Evolutionary conservation across 495 filamentous ascomycete species (phyloP), one percentile per base, ranked within the genome.

Genomic region (Letharia columbiana): DNA sequence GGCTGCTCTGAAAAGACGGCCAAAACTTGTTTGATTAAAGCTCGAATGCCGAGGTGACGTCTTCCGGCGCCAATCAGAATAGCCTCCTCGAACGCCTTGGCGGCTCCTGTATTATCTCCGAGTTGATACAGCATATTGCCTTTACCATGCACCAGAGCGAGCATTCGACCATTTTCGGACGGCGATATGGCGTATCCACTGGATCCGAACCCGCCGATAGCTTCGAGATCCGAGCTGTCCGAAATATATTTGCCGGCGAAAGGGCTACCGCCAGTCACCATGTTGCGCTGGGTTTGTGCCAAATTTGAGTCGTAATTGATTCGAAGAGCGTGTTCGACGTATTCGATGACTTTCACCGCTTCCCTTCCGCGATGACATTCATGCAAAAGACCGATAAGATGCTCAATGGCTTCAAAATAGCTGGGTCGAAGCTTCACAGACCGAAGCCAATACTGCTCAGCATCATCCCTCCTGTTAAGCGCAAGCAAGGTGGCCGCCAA

Each of bases 71-170:
- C 91, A 70, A 98, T 92, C 65, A 96, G 76, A 39, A 99, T 91
- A 3, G 91, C 94, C 74, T 96, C 91, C 70, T 98, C 94, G 70
- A 99, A 99, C 12, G 95, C 92, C 66, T 87, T 84, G 1, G 94
- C 92, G 20, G 94, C 94, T 17, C 83, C 87, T 54, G 81, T 80
- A 71, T 94, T 91, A 67, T 98, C 89, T 35, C 92, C 92, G 61
- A 96, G 76, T 45, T 91, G 85, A 77, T 99, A 99, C 2, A 98
- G 81, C 91, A 98, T 96, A 69, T 98, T 99, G 39, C 95, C 94
- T 75, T 98, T 99, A 4, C 92, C 92, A 76, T 99, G 95, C 35
- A 97, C 84, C 33, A 99, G 80, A 42, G 91, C 89, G 17, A 98
- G 82, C 77, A 99, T 91, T 68, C 95, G 84, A 31, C 94, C 94